Evolutionary conservation across 306 rosid genomes (phyloP).

Genomic region (Begonia peltatifolia): DNA sequence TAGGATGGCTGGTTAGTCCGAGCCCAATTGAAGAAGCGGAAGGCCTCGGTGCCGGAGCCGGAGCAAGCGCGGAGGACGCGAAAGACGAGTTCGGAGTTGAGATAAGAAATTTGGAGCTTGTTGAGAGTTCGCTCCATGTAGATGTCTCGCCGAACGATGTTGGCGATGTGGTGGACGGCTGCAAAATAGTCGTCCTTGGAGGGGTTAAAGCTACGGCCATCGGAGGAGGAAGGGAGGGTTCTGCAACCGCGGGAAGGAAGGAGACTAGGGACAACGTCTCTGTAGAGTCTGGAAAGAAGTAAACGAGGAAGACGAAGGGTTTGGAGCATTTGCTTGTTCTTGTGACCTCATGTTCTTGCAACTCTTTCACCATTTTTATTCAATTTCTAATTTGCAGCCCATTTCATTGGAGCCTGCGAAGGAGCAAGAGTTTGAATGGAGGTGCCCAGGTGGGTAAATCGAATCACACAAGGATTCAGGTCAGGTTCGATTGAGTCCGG

Average conservation of each 20-base stretch:
- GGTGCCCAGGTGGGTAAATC: too few species aligned
- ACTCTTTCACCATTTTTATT: too few species aligned
- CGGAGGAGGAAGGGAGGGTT: slow-evolving; percentile 4
- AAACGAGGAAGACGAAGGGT: slow-evolving; percentile 2
- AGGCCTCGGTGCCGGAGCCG: slow-evolving; percentile 34
- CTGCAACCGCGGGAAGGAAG: slow-evolving; percentile 4
- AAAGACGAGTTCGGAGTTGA: slow-evolving; percentile 78
- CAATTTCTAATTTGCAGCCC: too few species aligned
- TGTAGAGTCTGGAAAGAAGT: not conserved
- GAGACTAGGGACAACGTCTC: not conserved
- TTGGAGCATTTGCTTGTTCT: too few species aligned
- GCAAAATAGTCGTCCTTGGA: slow-evolving; percentile 67
- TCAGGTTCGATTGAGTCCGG: too few species aligned
- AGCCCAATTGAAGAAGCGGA: slow-evolving; percentile 93
- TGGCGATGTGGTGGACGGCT: slow-evolving; percentile 69
- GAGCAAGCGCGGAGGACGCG: slow-evolving; percentile 84
- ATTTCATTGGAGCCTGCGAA: too few species aligned
- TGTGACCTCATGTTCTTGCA: too few species aligned
- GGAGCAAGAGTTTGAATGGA: too few species aligned
- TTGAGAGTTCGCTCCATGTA: slow-evolving; percentile 90
- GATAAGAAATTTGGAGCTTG: slow-evolving; percentile 46
- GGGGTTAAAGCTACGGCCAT: slow-evolving; percentile 6
- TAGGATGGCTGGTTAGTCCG: slow-evolving; percentile 41
- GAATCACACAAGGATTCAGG: too few species aligned
- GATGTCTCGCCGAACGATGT: slow-evolving; percentile 80